Percentiles rank a stretch among this genome's conserved stretches.
Evolutionary conservation across 805 yeast genomes (phyloP).

Genomic region (Pichia cabralensis): DNA sequence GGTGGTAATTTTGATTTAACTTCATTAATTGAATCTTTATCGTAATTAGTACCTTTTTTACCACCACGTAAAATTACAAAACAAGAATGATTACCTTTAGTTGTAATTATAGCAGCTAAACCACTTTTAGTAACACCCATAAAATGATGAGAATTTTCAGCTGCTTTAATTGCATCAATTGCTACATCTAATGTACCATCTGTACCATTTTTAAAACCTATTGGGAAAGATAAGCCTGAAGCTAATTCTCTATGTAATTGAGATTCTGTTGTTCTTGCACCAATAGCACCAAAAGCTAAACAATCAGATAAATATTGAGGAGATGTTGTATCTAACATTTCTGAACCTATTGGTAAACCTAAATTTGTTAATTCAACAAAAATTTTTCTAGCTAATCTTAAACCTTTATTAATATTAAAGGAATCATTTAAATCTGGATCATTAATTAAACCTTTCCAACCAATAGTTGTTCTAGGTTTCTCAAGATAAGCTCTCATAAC

Average conservation of each 20-base stretch:
- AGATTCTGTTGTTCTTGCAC: constrained; percentile 98
- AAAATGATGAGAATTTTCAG: constrained; percentile 87
- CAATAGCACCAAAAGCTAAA: constrained; percentile 92
- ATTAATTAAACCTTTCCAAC: constrained; percentile 97
- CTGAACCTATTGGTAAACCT: constrained; percentile 90
- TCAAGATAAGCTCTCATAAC: constrained; percentile 97
- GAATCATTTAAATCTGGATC: constrained; percentile 93
- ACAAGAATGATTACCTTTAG: constrained; percentile 91
- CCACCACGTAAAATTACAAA: constrained; percentile 96
- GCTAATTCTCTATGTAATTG: constrained; percentile 97
- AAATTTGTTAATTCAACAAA: constrained; percentile 69
- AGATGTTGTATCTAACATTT: constrained; percentile 95
- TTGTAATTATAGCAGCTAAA: constrained; percentile 89
- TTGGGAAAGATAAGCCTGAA: constrained; percentile 96
- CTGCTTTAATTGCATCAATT: constrained; percentile 87
- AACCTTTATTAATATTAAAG: constrained; percentile 91
- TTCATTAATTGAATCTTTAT: constrained; percentile 61
- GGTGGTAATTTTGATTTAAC: constrained; percentile 53
- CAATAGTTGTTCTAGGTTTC: constrained; percentile 98
- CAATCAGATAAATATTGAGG: constrained; percentile 93
- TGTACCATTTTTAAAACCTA: constrained; percentile 97
- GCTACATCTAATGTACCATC: constrained; percentile 93
- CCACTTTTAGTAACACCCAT: constrained; percentile 97
- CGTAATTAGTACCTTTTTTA: constrained; percentile 87
- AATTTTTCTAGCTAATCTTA: constrained; percentile 76